phyloP scores from a whole-genome alignment of 345 rosid species.

The Citrus hindsii region DNA sequence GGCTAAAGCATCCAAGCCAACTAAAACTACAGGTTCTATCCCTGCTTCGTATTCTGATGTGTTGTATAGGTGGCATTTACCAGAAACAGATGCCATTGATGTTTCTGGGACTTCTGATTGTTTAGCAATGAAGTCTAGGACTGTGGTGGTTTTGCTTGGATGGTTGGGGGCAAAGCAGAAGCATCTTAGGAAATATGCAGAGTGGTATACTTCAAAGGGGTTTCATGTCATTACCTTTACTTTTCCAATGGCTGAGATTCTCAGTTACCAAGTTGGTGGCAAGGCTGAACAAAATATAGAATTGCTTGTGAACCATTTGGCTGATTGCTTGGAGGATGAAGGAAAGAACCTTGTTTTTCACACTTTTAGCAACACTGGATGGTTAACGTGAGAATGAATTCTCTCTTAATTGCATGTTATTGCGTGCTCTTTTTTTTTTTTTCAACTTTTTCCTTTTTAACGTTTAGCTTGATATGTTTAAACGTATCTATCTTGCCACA shows the following conservation, averaged over 20 bases:
- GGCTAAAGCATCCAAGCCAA: conserved; percentile 61
- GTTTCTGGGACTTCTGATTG: conserved; percentile 51
- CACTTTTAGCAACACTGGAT: conserved; percentile 98
- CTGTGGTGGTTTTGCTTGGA: conserved; percentile 90
- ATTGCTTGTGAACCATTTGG: conserved; percentile 78
- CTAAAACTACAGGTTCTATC: conserved; percentile 19
- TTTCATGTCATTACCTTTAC: conserved; percentile 93
- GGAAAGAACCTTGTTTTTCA: conserved; percentile 87
- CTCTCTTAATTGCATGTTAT: background rate
- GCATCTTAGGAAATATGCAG: conserved; percentile 90
- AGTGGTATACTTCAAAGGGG: conserved; percentile 91
- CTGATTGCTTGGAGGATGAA: conserved; percentile 93
- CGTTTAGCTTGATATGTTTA: conserved; percentile 15
- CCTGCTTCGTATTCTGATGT: conserved; percentile 50
- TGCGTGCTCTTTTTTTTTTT: background rate
- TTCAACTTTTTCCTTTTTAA: background rate
- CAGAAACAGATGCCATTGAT: conserved; percentile 58
- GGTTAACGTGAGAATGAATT: conserved; percentile 70
- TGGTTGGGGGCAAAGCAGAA: conserved; percentile 99
- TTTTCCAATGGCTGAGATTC: conserved; percentile 77
- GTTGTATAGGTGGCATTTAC: conserved; percentile 90
- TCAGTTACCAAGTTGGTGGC: conserved; percentile 88
- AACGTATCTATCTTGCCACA: conserved; percentile 22
- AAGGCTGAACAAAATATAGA: conserved; percentile 84
- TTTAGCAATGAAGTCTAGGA: conserved; percentile 59